Conservation (phyloP, 208 protist genomes). For the Wallacemonas sp. region DNA sequence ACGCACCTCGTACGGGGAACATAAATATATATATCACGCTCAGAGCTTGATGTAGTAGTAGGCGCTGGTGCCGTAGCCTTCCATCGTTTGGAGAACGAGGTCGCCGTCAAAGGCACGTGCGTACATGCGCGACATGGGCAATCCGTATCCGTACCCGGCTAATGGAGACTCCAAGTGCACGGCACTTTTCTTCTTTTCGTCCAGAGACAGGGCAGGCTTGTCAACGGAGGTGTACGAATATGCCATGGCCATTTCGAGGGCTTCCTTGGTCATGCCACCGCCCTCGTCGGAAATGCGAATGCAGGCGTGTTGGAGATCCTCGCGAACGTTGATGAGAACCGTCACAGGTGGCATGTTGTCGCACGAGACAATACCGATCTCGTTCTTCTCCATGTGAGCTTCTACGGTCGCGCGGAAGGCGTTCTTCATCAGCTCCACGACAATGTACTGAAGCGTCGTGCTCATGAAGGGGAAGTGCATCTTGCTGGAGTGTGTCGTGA, state of each 20-base stretch:
- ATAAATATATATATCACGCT: background rate
- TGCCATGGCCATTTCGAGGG: conserved; percentile 82
- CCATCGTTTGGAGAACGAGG: conserved; percentile 91
- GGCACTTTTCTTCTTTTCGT: conserved; percentile 20
- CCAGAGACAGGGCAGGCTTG: conserved; percentile 47
- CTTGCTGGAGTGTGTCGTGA: conserved; percentile 58
- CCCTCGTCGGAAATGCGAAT: conserved; percentile 88
- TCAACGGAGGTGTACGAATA: conserved; percentile 94
- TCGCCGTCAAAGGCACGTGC: conserved; percentile 93
- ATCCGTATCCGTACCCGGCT: conserved; percentile 94
- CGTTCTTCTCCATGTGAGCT: conserved; percentile 75
- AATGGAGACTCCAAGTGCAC: conserved; percentile 48
- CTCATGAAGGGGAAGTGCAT: conserved; percentile 92
- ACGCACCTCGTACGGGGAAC: background rate
- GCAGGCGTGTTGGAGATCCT: conserved; percentile 76
- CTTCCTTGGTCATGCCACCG: conserved; percentile 73
- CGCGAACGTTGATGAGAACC: conserved; percentile 72
- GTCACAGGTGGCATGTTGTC: conserved; percentile 80
- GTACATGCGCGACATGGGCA: conserved; percentile 94
- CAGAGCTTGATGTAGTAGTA: conserved; percentile 89
- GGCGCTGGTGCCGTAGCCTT: conserved; percentile 92
- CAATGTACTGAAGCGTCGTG: conserved; percentile 94
- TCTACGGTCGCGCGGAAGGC: conserved; percentile 91
- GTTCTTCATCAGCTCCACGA: conserved; percentile 96
- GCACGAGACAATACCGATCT: conserved; percentile 66